A percentile compares a stretch with the other conserved stretches of the same genome.
phyloP scores from a whole-genome alignment of 1,139 yeast species.

The Blastobotrys raffinosifermentans region DNA sequence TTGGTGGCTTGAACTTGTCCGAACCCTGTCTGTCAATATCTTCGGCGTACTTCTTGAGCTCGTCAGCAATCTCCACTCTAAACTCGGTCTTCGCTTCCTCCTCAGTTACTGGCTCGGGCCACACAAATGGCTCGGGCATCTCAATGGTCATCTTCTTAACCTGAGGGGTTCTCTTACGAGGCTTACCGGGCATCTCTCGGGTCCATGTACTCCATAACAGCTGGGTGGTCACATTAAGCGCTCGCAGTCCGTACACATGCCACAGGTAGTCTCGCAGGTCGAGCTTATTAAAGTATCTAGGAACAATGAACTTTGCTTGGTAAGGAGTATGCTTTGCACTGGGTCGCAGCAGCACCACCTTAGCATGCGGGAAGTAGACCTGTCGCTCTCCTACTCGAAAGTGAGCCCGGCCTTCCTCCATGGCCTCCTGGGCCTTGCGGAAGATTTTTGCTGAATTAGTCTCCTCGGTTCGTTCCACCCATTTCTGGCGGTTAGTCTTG shows the following conservation, averaged over 20 bases:
- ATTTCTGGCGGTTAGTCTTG: slow-evolving; percentile 7
- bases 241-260: slow-evolving; percentile 82
- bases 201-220: slow-evolving; percentile 67
- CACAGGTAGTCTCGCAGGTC: slow-evolving; percentile 87
- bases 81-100: slow-evolving; percentile 33
- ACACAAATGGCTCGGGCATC: slow-evolving; percentile 85
- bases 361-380: slow-evolving; percentile 77
- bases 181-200: slow-evolving; percentile 55
- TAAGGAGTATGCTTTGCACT: slow-evolving; percentile 93
- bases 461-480: slow-evolving; percentile 6
- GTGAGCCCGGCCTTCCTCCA: slow-evolving; percentile 64
- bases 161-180: slow-evolving; percentile 75
- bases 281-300: slow-evolving; percentile 82
- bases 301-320: slow-evolving; percentile 91
- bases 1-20: slow-evolving; percentile 59
- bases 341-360: slow-evolving; percentile 73
- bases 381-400: slow-evolving; percentile 70
- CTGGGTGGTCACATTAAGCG: slow-evolving; percentile 80
- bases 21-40: slow-evolving; percentile 54
- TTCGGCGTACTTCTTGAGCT: slow-evolving; percentile 31
- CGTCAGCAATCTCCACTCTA: slow-evolving; percentile 22
- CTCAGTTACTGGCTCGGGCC: slow-evolving; percentile 65
- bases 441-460: slow-evolving; percentile 19
- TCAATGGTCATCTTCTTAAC: slow-evolving; percentile 92
- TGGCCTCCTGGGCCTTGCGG: slow-evolving; percentile 45